Conservation (phyloP, 495 filamentous ascomycete species). For the Aspergillus coremiiformis region DNA sequence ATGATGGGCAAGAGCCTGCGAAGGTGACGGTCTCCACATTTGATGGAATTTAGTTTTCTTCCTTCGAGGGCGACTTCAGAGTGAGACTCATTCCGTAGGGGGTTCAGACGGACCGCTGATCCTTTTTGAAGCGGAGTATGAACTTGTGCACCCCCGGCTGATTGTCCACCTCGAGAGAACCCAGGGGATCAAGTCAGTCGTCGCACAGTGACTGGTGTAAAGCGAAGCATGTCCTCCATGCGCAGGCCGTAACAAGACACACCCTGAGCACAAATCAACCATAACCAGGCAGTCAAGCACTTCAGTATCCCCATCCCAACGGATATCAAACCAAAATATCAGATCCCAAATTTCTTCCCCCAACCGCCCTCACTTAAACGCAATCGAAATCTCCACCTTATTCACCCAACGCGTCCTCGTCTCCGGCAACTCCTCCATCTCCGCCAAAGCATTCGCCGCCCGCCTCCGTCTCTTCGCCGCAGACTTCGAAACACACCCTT, state of each 20-base stretch:
- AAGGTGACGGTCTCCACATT: too few species aligned
- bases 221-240: not conserved
- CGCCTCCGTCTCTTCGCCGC: constrained; percentile 37
- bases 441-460: constrained; percentile 17
- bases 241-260: too few species aligned
- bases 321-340: too few species aligned
- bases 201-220: too few species aligned
- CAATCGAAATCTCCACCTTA: constrained; percentile 58
- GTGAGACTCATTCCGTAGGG: too few species aligned
- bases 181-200: not conserved
- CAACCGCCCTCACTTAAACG: constrained; percentile 38
- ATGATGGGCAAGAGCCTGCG: too few species aligned
- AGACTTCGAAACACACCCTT: constrained; percentile 9
- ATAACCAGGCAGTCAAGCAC: too few species aligned
- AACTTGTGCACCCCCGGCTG: not conserved
- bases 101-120: not conserved
- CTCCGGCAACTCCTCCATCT: constrained; percentile 49
- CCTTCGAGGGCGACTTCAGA: too few species aligned
- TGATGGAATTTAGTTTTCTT: too few species aligned
- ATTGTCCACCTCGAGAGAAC: not conserved
- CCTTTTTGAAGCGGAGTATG: not conserved
- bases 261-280: too few species aligned
- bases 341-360: not conserved
- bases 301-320: too few species aligned
- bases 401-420: constrained; percentile 57